These are phyloP conservation scores for Dimocarpus longan DNA, from an alignment of 345 rosid genomes.

Conservation along the genomic window DNA sequence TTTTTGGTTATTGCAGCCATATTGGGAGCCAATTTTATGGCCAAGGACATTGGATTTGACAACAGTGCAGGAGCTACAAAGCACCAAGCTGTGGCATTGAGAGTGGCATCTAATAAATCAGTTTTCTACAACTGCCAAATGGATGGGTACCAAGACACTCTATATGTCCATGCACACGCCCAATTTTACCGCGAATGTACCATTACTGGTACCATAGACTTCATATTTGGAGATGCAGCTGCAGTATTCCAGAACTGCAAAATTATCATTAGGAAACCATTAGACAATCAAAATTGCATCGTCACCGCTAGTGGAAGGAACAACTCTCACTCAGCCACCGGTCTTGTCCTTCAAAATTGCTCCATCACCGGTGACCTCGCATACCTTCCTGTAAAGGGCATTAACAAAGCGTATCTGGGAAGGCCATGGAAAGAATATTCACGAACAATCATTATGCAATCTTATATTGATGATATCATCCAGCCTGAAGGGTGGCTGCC, in stretches of 20 bases:
- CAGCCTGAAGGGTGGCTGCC: conserved; percentile 68
- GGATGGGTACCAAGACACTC: conserved; percentile 71
- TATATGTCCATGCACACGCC: conserved; percentile 62
- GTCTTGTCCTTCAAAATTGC: conserved; percentile 65
- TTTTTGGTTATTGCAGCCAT: conserved; percentile 35
- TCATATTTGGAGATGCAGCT: conserved; percentile 65
- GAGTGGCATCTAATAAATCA: conserved; percentile 53
- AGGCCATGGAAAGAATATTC: conserved; percentile 74
- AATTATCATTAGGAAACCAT: conserved; percentile 57
- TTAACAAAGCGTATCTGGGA: conserved; percentile 60
- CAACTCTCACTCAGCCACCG: conserved; percentile 47
- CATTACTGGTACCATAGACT: conserved; percentile 69
- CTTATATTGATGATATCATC: conserved; percentile 52
- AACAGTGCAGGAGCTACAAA: conserved; percentile 66
- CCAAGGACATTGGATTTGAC: conserved; percentile 67
- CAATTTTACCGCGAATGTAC: conserved; percentile 80
- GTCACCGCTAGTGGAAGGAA: conserved; percentile 75
- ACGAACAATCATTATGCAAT: conserved; percentile 60
- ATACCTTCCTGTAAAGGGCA: conserved; percentile 36
- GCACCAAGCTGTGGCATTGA: conserved; percentile 73
- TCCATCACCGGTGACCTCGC: conserved; percentile 47
- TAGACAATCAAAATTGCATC: conserved; percentile 45
- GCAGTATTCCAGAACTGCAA: conserved; percentile 68
- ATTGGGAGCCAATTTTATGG: conserved; percentile 54
- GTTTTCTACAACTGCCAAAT: conserved; percentile 59